These are phyloP conservation scores for Russula olivacea DNA, from an alignment of 768 basidiomycete genomes.

Conservation along the genomic window DNA sequence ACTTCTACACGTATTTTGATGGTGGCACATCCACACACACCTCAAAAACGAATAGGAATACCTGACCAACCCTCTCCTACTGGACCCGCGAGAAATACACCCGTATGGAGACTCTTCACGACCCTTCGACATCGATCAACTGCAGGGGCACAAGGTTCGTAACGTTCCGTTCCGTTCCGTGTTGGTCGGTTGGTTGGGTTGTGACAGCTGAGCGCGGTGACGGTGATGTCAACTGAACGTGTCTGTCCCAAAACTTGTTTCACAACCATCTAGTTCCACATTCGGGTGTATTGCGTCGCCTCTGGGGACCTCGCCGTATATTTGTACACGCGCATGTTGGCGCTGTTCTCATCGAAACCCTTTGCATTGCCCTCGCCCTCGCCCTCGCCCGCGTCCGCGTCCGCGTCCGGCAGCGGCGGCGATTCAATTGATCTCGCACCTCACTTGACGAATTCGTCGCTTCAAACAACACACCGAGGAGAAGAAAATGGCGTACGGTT, in stretches of 20 bases:
- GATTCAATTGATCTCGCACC: constrained; percentile 49
- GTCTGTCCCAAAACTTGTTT: not conserved
- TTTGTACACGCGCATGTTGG: constrained; percentile 76
- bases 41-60: constrained; percentile 61
- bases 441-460: constrained; percentile 89
- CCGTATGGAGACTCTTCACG: constrained; percentile 28
- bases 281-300: constrained; percentile 81
- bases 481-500: constrained; percentile 61
- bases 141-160: constrained; percentile 57
- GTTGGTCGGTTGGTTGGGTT: too few relatives aligned
- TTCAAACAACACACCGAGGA: constrained; percentile 59
- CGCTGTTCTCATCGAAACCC: constrained; percentile 76
- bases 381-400: too few relatives aligned
- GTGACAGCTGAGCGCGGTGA: too few relatives aligned
- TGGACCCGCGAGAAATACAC: constrained; percentile 56
- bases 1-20: not conserved
- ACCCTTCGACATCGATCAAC: constrained; percentile 24
- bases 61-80: constrained; percentile 63
- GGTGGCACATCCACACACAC: not conserved
- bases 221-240: not conserved
- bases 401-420: too few relatives aligned
- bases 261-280: constrained; percentile 64
- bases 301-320: constrained; percentile 74
- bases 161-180: not conserved
- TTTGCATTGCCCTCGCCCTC: constrained; percentile 45